Evolutionary conservation across 2,329 filamentous ascomycete genomes (phyloP), one percentile per base, ranked within the genome.

Genomic region (Calonectria ilicicola): DNA sequence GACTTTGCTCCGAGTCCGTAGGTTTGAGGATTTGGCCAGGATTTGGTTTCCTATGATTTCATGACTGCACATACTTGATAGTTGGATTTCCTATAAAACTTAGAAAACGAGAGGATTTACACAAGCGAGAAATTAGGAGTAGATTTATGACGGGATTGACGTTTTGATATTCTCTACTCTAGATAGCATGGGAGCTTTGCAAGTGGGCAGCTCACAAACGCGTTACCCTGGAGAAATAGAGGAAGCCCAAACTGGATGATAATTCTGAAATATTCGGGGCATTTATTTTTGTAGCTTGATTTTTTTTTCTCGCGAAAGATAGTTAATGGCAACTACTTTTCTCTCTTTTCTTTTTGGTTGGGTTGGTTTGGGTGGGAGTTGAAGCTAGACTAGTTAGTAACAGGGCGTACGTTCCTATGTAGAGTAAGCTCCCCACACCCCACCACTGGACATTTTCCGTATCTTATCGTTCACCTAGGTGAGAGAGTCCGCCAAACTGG

Each of bases 1-100:
- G 89, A 93, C 77, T 89, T 93, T 70, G 69, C 69, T 21, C 62
- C 68, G 40, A 35, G 65, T 14, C 65, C 35, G 32, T 75, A 71
- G 29, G 26, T 17, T 23, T 38, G 3, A 44, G 38, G 47, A 12
- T 32, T 14, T 21, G 21, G 21, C 14, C n/a, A 40, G 53, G 53
- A 19, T 32, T 40, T 26, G n/a, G 21, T 40, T 60, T 58, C 7
- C 5, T 40, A 26, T 19, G 12, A 23, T 7, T 35, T 26, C 1
- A 21, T 38, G 17, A 15, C 3, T 5, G 21, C 35, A 12, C 35
- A 27, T 40, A 23, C 12, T 38, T 8, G 9, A 23, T 38, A 19
- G 5, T n/a, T 40, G 38, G 7, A 27, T 21, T 47, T 21, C 2
- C 1, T 10, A 26, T 23, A 40, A 26, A 19, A 6, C 10, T 10